Evolutionary conservation across 148 eudicot species (phyloP).

Genomic region (Diospyros kaki): DNA sequence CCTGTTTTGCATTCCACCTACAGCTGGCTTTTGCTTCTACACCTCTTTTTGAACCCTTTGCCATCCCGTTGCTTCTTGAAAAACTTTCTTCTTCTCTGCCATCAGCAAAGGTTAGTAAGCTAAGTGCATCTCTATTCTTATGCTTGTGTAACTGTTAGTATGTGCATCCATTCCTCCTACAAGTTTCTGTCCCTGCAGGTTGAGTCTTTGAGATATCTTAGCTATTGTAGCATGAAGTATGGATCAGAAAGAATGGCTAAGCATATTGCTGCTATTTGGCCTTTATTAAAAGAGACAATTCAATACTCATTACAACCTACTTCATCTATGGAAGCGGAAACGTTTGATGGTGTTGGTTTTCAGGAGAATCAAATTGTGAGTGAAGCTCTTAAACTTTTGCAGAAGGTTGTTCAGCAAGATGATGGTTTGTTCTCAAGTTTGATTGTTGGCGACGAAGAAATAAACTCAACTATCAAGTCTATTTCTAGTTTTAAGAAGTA

Average conservation of each 20-base stretch:
- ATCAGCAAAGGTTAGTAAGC: constrained; percentile 62
- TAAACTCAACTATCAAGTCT: constrained; percentile 40
- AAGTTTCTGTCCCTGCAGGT: constrained; percentile 37
- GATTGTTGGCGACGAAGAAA: constrained; percentile 59
- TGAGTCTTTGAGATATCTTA: constrained; percentile 80
- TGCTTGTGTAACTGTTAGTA: constrained; percentile 3
- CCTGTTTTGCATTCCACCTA: constrained; percentile 3
- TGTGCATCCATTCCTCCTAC: constrained; percentile 10
- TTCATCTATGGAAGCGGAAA: constrained; percentile 28
- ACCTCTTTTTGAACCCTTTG: constrained; percentile 78
- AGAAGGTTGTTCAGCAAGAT: constrained; percentile 45
- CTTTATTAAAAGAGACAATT: constrained; percentile 50
- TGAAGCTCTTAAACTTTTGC: constrained; percentile 71
- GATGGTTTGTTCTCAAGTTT: constrained; percentile 42
- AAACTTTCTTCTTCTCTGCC: constrained; percentile 84
- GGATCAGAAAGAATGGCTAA: constrained; percentile 64
- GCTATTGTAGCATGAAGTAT: constrained; percentile 62
- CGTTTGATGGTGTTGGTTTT: constrained; percentile 27
- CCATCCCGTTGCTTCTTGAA: constrained; percentile 81
- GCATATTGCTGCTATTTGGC: constrained; percentile 68
- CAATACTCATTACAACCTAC: constrained; percentile 31
- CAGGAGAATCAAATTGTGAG: constrained; percentile 57
- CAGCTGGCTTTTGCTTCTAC: constrained; percentile 84
- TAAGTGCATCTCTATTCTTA: constrained; percentile 7
- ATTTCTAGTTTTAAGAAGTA: constrained; percentile 30